Evolutionary conservation across 148 eudicot genomes (phyloP), one percentile per base, ranked within the genome.

Genomic region (Diospyros kaki): DNA sequence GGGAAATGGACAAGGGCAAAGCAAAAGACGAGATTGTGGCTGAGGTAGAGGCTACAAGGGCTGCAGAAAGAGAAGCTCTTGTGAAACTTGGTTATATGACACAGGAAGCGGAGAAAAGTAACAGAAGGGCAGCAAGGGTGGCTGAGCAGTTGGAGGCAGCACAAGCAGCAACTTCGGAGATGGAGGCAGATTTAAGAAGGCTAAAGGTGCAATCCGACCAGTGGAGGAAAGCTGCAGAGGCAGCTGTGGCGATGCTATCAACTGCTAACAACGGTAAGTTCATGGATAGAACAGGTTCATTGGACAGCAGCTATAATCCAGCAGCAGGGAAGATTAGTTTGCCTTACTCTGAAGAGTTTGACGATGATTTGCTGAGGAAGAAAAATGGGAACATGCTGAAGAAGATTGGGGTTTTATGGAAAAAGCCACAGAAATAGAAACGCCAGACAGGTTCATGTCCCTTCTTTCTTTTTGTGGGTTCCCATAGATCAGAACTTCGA

Each of bases 171-270:
- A 85, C 78, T 68, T 82, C 85, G 38, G 97, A 92, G 51, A 79
- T 90, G 87, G 98, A 94, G 79, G 86, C 88, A 0, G 97, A 94
- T 85, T 64, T 94, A n/a, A 89, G 92, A 71, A 86, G 81, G 88
- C 79, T 92, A 6, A 94, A 86, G 75, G 91, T 94, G 71, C 97
- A 92, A 81, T 83, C 93, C 2, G 90, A 88, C 66, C 98, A 94
- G 70, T 94, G 97, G 97, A 84, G 98, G 75, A 94, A 94, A 68
- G 98, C 98, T 12, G 98, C 98, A 41, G 98, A 94, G 77, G 97
- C 91, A 43, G 98, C 98, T 71, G 92, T 97, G 9, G 68, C 97
- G 6, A 92, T 94, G 86, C 85, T 94, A n/a, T 85, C 92, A 5
- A 76, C 85, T 0, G 90, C 87, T 15, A 82, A 82, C 50, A 84